These are phyloP conservation scores for Nannochloropsis salina DNA, from an alignment of 108 stramenopile genomes.

Conservation along the genomic window DNA sequence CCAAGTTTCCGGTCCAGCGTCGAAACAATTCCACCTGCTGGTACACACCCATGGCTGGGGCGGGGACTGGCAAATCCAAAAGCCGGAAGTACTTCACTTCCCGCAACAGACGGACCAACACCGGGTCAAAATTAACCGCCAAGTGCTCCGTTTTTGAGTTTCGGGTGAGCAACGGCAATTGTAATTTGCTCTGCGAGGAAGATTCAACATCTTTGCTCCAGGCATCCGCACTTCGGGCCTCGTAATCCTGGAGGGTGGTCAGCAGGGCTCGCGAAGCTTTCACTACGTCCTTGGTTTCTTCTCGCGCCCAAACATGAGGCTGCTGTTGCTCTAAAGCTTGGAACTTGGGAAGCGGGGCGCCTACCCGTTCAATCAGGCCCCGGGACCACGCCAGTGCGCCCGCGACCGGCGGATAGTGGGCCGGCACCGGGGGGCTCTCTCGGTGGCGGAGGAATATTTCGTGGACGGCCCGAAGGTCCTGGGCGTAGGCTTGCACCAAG, in stretches of 20 bases:
- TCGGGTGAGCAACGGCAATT: constrained; percentile 65
- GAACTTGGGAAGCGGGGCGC: constrained; percentile 74
- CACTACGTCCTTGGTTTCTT: constrained; percentile 78
- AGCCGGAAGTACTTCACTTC: constrained; percentile 82
- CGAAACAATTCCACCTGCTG: constrained; percentile 70
- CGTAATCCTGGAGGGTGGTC: constrained; percentile 67
- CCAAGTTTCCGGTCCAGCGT: constrained; percentile 72
- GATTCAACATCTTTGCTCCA: constrained; percentile 72
- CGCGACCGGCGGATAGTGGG: constrained; percentile 73
- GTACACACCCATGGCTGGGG: constrained; percentile 68
- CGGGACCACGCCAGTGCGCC: constrained; percentile 80
- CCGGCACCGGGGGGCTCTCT: constrained; percentile 61
- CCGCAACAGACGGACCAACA: constrained; percentile 69
- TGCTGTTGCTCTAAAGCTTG: constrained; percentile 59
- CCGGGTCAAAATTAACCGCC: constrained; percentile 79
- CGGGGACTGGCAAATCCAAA: constrained; percentile 66
- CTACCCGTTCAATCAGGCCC: constrained; percentile 69
- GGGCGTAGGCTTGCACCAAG: constrained; percentile 73
- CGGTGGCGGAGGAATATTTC: constrained; percentile 70
- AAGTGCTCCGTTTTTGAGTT: constrained; percentile 58
- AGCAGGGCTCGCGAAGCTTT: constrained; percentile 64
- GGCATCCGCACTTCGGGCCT: constrained; percentile 65
- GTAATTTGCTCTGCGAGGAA: constrained; percentile 67
- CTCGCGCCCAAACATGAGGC: constrained; percentile 69
- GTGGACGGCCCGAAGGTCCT: constrained; percentile 72